A percentile compares a stretch with the other conserved stretches of the same genome.
Conservation (phyloP, 2,329 filamentous ascomycete genomes). For the Claviceps quebecensis region DNA sequence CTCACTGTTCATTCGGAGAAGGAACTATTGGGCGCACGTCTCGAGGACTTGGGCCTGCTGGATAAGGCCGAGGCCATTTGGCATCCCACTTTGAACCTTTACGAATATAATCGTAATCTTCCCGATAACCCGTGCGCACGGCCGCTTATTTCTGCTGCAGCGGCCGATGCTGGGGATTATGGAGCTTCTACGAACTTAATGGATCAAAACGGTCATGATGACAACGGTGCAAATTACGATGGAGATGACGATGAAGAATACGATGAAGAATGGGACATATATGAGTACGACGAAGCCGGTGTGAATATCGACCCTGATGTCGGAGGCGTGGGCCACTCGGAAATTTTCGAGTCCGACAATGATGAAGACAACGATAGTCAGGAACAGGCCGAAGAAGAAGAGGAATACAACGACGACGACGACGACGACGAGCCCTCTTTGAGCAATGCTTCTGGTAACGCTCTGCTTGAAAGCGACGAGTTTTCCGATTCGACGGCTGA, state of each 20-base stretch:
- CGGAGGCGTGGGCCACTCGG: conserved; percentile 7
- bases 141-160: neutral
- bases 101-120: conserved; percentile 12
- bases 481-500: neutral
- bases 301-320: no score
- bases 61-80: conserved; percentile 4
- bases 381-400: neutral
- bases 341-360: conserved; percentile 5
- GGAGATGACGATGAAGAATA: no score
- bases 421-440: neutral
- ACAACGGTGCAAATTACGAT: no score
- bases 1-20: conserved; percentile 19
- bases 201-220: conserved; percentile 4
- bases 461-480: neutral
- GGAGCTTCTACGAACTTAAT: conserved; percentile 3
- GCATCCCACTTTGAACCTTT: conserved; percentile 14
- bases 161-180: neutral
- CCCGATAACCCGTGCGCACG: conserved; percentile 19
- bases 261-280: no score
- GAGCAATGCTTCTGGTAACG: neutral
- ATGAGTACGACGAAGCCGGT: no score
- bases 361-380: conserved; percentile 9
- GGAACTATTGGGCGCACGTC: conserved; percentile 19
- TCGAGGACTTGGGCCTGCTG: conserved; percentile 9
- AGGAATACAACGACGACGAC: neutral